Percentiles rank a stretch among this genome's conserved stretches.
Conservation (phyloP, 2,329 filamentous ascomycete species). For the Cercospora zeina region DNA sequence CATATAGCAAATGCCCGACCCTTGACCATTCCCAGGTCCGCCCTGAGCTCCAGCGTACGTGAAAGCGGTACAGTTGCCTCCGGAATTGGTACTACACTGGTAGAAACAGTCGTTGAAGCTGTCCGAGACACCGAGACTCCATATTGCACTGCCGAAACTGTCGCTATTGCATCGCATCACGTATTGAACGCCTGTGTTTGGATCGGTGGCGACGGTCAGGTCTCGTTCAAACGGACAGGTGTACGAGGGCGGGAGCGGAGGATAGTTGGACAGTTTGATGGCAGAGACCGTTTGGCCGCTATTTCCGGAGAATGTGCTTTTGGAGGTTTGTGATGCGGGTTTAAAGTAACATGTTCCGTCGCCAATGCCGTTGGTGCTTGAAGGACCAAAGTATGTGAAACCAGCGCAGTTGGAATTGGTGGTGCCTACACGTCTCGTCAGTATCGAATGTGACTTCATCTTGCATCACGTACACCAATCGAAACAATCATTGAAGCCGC, state of each 20-base stretch:
- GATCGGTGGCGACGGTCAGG: conserved; percentile 1
- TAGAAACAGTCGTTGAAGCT: conserved; percentile 17
- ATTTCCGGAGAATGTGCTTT: neutral
- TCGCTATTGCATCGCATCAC: conserved; percentile 10
- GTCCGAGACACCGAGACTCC: neutral
- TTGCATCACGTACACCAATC: neutral
- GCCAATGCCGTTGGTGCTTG: neutral
- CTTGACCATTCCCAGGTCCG: neutral
- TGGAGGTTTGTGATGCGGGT: neutral
- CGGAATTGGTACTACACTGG: neutral
- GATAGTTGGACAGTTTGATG: conserved; percentile 7
- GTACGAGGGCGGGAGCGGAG: conserved; percentile 12
- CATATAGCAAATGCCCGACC: conserved; percentile 9
- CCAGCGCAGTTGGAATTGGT: neutral
- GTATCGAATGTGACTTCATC: neutral
- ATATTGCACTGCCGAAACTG: neutral
- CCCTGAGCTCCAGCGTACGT: conserved; percentile 2
- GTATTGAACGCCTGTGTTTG: conserved; percentile 13
- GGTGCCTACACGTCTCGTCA: neutral
- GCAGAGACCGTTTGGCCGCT: neutral
- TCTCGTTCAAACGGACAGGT: conserved; percentile 13
- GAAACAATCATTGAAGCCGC: conserved; percentile 7
- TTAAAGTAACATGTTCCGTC: conserved; percentile 6
- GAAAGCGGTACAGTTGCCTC: conserved; percentile 14
- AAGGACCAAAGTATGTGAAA: conserved; percentile 3